Percentiles rank a stretch among this genome's conserved stretches.
Evolutionary conservation across 2,329 filamentous ascomycete species (phyloP).

Genomic region (Albifimbria verrucaria): DNA sequence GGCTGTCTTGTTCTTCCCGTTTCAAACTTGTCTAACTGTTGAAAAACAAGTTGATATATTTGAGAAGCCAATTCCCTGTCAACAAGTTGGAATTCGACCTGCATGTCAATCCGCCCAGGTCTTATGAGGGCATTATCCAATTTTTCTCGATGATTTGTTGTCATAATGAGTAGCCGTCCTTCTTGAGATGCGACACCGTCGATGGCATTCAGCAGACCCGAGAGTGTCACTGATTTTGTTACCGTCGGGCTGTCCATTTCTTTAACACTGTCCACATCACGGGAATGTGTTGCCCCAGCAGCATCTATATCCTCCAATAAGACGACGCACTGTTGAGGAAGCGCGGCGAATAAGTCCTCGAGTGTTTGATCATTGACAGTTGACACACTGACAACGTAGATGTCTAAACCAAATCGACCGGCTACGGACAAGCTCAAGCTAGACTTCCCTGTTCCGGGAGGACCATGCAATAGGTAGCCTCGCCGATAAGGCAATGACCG

Average conservation of each 20-base stretch:
- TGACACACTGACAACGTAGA: slow-evolving; percentile 33
- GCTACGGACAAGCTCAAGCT: slow-evolving; percentile 33
- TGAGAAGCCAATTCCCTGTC: slow-evolving; percentile 3
- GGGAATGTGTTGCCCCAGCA: slow-evolving; percentile 10
- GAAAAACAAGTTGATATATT: slow-evolving; percentile 10
- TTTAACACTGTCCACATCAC: slow-evolving; percentile 6
- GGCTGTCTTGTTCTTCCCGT: too few relatives aligned
- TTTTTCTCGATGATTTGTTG: slow-evolving; percentile 18
- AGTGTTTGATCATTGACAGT: slow-evolving; percentile 24
- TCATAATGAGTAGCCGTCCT: slow-evolving; percentile 20
- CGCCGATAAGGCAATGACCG: slow-evolving; percentile 24
- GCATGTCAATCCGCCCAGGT: slow-evolving; percentile 54
- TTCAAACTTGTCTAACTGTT: background rate
- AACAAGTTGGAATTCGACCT: slow-evolving; percentile 33
- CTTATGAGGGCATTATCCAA: slow-evolving; percentile 17
- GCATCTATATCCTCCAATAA: slow-evolving; percentile 38
- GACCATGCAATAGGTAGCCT: slow-evolving; percentile 36
- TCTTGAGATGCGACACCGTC: slow-evolving; percentile 17
- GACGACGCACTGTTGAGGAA: slow-evolving; percentile 33
- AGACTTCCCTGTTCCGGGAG: slow-evolving; percentile 36
- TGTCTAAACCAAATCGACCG: slow-evolving; percentile 30
- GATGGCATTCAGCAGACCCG: slow-evolving; percentile 18
- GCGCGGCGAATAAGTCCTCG: slow-evolving; percentile 23
- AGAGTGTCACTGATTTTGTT: slow-evolving; percentile 11
- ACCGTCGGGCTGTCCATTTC: slow-evolving; percentile 10